Evolutionary conservation across 2,329 filamentous ascomycete species (phyloP), one percentile per base, ranked within the genome.

Genomic region (Phialophora chinensis): DNA sequence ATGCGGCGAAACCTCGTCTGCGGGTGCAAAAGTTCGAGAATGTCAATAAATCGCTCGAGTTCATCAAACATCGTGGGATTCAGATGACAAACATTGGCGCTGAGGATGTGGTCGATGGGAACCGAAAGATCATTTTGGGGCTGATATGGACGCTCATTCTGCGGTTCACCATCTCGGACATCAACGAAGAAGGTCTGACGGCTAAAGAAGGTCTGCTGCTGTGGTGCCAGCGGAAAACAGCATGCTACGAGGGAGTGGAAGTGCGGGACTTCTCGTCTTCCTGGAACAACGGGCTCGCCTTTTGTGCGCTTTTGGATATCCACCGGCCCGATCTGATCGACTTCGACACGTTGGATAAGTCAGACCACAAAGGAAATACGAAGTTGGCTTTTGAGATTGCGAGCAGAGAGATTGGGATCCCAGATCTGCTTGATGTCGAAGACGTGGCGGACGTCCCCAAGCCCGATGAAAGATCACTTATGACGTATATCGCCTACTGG

Each of bases 401-500:
- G 8, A 88, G 91, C 73, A 92, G 94, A 77, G 95, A 98, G 81
- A 98, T 99, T 75, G 95, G 95, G 58, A 99, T 99, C 66, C 95
- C 95, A 17, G 92, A 94, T 74, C 84, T 99, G 77, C 86, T 99
- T 66, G 95, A 99, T 78, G 95, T 98, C 14, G 95, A 99, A 79
- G 95, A 99, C 82, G 95, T 99, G 23, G 97, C 92, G 78, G 95
- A 99, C 77, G 94, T 99, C 31, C 87, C 93, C 27, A 96, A 95
- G 81, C 95, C 95, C 27, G 95, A 99, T 77, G 95, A 99, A 80
- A 90, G 92, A 73, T 96, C 91, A 77, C 85, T 99, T 77, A 99
- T 99, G 95, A 99, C 95, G 0, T 99, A 99, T 79, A 99, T 99
- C 74, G 95, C 95, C 71, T 99, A 99, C 83, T 99, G 95, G 95